phyloP scores from a whole-genome alignment of 805 yeast species.

The Metschnikowia matae region DNA sequence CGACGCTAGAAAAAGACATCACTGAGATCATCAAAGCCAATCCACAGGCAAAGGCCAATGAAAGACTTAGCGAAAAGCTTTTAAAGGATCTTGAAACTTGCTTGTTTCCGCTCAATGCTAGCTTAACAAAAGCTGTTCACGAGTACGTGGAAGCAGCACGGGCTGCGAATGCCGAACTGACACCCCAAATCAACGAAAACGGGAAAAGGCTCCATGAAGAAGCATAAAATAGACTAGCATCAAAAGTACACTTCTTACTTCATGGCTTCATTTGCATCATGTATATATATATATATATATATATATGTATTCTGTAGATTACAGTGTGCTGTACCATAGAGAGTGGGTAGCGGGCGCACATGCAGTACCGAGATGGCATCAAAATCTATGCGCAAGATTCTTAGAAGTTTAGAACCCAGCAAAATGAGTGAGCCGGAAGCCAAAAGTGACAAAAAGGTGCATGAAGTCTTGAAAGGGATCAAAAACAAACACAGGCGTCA shows the following conservation, averaged over 20 bases:
- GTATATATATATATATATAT: no score
- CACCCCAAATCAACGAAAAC: constrained; percentile 26
- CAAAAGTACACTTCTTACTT: not conserved
- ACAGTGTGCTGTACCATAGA: not conserved
- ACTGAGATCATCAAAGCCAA: constrained; percentile 12
- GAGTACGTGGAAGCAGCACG: constrained; percentile 34
- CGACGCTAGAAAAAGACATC: constrained; percentile 24
- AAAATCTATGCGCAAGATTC: constrained; percentile 6
- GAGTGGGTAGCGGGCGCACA: not conserved
- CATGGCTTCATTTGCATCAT: not conserved
- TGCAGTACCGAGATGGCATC: constrained; percentile 12
- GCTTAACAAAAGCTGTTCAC: constrained; percentile 31
- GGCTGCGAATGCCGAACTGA: constrained; percentile 17
- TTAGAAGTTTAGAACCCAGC: not conserved
- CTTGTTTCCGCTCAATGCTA: constrained; percentile 28
- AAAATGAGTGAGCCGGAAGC: constrained; percentile 7
- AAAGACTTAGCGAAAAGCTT: constrained; percentile 31
- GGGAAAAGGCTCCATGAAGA: constrained; percentile 29
- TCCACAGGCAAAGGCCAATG: constrained; percentile 22
- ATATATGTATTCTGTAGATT: not conserved
- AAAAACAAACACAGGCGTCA: constrained; percentile 80
- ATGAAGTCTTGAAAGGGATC: constrained; percentile 36
- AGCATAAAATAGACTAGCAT: not conserved
- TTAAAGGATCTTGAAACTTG: constrained; percentile 31
- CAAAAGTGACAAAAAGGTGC: constrained; percentile 7